Conservation (phyloP, 2,329 filamentous ascomycete genomes). For the Ceratocystis albifundus region DNA sequence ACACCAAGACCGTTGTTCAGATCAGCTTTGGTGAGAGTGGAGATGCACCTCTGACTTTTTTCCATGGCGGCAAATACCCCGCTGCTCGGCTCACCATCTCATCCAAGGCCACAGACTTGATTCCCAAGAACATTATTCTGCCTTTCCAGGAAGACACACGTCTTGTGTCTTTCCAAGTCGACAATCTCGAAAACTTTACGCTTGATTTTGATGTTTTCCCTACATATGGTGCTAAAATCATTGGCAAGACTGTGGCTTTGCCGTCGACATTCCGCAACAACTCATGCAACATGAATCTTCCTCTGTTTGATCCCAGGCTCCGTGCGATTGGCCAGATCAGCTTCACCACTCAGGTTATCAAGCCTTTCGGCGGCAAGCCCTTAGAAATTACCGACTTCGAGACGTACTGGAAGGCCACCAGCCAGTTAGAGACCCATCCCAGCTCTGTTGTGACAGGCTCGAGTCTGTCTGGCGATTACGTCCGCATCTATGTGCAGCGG, state of each 20-base stretch:
- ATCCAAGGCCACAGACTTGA: constrained; percentile 88
- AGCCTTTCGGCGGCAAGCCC: constrained; percentile 83
- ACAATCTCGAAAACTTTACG: constrained; percentile 82
- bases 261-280: constrained; percentile 68
- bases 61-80: constrained; percentile 92
- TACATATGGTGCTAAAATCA: constrained; percentile 93
- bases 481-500: constrained; percentile 81
- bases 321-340: constrained; percentile 86
- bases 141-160: constrained; percentile 94
- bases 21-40: constrained; percentile 65
- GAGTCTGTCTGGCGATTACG: constrained; percentile 89
- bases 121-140: constrained; percentile 88
- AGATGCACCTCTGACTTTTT: constrained; percentile 76
- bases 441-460: constrained; percentile 87
- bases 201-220: constrained; percentile 97
- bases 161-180: constrained; percentile 88
- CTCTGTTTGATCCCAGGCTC: constrained; percentile 83
- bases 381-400: constrained; percentile 97
- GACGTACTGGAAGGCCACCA: constrained; percentile 98
- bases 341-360: constrained; percentile 92
- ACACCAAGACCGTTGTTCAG: constrained; percentile 92
- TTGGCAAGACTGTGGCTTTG: constrained; percentile 86
- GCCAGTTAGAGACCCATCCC: constrained; percentile 65
- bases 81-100: constrained; percentile 91
- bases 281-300: constrained; percentile 63